Conservation (phyloP, 306 rosid species). For the Sindora glabra region DNA sequence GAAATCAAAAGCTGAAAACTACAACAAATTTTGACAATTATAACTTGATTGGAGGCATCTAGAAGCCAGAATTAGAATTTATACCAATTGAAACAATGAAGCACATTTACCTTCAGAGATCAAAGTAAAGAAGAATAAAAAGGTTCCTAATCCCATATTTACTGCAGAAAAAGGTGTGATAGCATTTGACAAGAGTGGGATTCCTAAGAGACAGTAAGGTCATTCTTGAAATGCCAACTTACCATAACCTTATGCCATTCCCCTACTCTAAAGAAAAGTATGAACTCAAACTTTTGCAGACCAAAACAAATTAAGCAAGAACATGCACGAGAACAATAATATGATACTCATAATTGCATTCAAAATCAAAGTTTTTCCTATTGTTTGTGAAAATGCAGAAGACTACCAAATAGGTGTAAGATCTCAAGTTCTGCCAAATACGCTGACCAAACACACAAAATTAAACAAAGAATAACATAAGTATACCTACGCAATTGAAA, state of each 20-base stretch:
- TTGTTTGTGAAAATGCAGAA: too few species aligned
- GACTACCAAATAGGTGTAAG: too few species aligned
- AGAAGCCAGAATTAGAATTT: neutral
- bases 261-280: neutral
- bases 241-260: neutral
- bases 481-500: too few species aligned
- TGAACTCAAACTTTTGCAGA: too few species aligned
- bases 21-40: neutral
- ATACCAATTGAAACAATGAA: too few species aligned
- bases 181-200: neutral
- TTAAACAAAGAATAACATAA: too few species aligned
- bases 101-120: neutral
- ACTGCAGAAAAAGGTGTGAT: neutral
- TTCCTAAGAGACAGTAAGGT: neutral
- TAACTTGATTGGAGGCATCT: neutral
- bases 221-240: neutral
- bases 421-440: too few species aligned
- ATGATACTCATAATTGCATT: neutral
- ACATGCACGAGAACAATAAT: neutral
- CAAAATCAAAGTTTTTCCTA: slow-evolving; percentile 5
- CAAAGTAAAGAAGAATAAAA: slow-evolving; percentile 3
- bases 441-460: too few species aligned
- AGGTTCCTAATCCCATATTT: neutral
- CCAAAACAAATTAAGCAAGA: too few species aligned
- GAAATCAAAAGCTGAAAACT: neutral